phyloP scores from a whole-genome alignment of 257 asterid species.

The Gentiana macrophylla region DNA sequence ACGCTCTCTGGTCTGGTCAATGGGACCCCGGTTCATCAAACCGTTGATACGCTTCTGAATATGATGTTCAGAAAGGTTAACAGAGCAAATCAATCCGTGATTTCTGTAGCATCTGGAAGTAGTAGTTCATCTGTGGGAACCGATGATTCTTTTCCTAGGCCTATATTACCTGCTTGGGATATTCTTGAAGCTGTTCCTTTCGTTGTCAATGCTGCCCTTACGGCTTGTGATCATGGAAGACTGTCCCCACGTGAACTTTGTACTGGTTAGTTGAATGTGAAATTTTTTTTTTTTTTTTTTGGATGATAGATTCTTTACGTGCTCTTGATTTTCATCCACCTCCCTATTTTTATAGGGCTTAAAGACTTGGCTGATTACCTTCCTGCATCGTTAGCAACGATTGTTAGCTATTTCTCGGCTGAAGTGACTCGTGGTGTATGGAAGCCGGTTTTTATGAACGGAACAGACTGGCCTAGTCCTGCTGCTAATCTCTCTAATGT shows the following conservation, averaged over 20 bases:
- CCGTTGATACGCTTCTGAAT: slow-evolving; percentile 62
- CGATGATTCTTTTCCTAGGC: slow-evolving; percentile 63
- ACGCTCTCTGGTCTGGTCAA: slow-evolving; percentile 81
- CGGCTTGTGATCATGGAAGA: slow-evolving; percentile 88
- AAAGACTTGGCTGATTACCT: slow-evolving; percentile 95
- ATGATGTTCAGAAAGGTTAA: slow-evolving; percentile 79
- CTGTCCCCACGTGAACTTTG: slow-evolving; percentile 95
- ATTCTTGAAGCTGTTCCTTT: slow-evolving; percentile 96
- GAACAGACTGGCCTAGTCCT: slow-evolving; percentile 99
- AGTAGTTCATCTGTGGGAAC: slow-evolving; percentile 61
- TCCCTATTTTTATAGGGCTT: slow-evolving; percentile 40
- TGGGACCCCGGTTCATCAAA: slow-evolving; percentile 72
- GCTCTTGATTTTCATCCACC: not conserved
- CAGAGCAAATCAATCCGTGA: slow-evolving; percentile 51
- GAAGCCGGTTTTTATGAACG: slow-evolving; percentile 93
- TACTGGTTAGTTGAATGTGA: slow-evolving; percentile 54
- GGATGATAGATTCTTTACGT: not conserved
- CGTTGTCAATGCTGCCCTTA: slow-evolving; percentile 91
- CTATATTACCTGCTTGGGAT: slow-evolving; percentile 94
- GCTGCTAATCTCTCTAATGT: slow-evolving; percentile 84
- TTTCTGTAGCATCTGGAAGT: slow-evolving; percentile 55
- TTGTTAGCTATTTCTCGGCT: slow-evolving; percentile 93
- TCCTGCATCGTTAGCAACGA: slow-evolving; percentile 95
- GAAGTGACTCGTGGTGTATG: slow-evolving; percentile 98
- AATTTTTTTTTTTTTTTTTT: not conserved